Evolutionary conservation across 1,284 basidiomycete species (phyloP).

Genomic region (Meira nashicola): DNA sequence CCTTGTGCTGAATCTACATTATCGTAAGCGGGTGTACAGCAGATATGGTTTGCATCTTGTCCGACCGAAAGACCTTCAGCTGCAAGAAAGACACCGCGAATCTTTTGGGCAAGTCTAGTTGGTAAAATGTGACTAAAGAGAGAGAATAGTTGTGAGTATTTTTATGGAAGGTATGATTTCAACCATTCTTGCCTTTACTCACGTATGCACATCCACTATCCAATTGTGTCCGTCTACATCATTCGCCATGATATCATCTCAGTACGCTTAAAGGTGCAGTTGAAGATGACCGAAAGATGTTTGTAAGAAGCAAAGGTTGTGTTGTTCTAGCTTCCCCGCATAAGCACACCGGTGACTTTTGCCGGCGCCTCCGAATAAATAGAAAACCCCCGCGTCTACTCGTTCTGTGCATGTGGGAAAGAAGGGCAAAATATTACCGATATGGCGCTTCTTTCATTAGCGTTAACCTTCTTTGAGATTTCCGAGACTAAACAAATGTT

Average conservation of each 20-base stretch:
- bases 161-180: not conserved
- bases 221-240: constrained; percentile 2
- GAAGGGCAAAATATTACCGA: too few species aligned
- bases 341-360: too few species aligned
- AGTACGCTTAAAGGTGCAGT: too few species aligned
- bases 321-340: too few species aligned
- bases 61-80: not conserved
- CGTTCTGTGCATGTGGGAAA: too few species aligned
- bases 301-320: too few species aligned
- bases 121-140: constrained; percentile 14
- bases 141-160: constrained; percentile 11
- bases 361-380: too few species aligned
- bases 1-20: not conserved
- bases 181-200: constrained; percentile 1
- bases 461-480: too few species aligned
- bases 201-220: constrained; percentile 17
- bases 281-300: too few species aligned
- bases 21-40: not conserved
- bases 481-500: too few species aligned
- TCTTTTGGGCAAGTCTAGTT: constrained; percentile 9
- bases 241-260: not conserved
- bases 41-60: not conserved
- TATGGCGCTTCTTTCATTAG: too few species aligned
- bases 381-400: too few species aligned
- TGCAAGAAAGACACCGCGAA: constrained; percentile 10